Evolutionary conservation across 306 rosid genomes (phyloP).

Genomic region (Vigna nakashimae): DNA sequence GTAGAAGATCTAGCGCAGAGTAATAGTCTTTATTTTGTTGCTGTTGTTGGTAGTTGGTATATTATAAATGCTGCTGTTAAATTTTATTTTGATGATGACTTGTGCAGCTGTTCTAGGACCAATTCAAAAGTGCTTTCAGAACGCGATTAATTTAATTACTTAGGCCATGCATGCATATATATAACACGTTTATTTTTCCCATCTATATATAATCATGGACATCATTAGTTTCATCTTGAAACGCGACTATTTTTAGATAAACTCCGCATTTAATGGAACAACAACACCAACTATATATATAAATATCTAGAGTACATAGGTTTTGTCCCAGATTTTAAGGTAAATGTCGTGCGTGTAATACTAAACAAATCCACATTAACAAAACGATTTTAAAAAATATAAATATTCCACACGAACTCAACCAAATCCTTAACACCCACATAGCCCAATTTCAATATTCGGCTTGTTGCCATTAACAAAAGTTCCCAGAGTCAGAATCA

Average conservation of each 20-base stretch:
- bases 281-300: no score
- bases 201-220: not conserved
- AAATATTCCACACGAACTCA: not conserved
- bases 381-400: not conserved
- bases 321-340: no score
- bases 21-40: not conserved
- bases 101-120: not conserved
- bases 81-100: not conserved
- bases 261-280: no score
- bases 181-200: not conserved
- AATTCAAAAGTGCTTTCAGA: not conserved
- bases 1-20: not conserved
- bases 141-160: not conserved
- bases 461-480: no score
- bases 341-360: no score
- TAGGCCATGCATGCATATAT: not conserved
- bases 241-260: no score
- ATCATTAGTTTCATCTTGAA: not conserved
- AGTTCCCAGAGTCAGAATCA: no score
- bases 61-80: not conserved
- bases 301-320: no score
- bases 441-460: no score
- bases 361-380: not conserved
- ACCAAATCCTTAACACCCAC: not conserved
- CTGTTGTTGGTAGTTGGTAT: slow-evolving; percentile 3